Evolutionary conservation across 2,329 filamentous ascomycete genomes (phyloP).

Genomic region (Ophiocordyceps polyrhachis-furcata): DNA sequence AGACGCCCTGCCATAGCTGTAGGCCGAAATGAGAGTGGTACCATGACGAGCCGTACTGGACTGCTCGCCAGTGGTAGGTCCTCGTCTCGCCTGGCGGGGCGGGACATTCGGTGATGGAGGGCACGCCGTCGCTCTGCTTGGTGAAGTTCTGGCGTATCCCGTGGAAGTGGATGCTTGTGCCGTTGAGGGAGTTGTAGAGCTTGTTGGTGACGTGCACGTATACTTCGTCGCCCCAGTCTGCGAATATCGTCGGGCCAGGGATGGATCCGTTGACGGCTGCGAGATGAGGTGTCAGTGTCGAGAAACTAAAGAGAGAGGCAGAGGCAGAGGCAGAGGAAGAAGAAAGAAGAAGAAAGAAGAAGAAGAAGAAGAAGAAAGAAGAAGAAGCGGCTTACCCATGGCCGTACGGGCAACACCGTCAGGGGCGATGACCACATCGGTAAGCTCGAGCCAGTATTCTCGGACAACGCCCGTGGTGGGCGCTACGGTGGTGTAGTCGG

Average conservation of each 20-base stretch:
- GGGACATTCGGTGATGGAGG: conserved; percentile 28
- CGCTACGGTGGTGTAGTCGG: conserved; percentile 15
- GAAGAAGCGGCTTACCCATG: background rate
- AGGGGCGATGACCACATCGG: conserved; percentile 19
- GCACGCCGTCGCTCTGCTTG: conserved; percentile 38
- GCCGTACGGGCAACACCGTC: conserved; percentile 23
- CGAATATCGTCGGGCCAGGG: conserved; percentile 39
- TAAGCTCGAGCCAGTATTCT: conserved; percentile 27
- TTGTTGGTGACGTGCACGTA: conserved; percentile 35
- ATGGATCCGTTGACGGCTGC: conserved; percentile 36
- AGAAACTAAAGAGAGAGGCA: no score
- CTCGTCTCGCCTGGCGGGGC: conserved; percentile 29
- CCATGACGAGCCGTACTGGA: conserved; percentile 35
- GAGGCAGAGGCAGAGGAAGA: no score
- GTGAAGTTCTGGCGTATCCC: conserved; percentile 38
- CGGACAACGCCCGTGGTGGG: conserved; percentile 29
- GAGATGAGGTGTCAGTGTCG: no score
- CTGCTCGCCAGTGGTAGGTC: conserved; percentile 39
- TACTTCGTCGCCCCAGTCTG: conserved; percentile 30
- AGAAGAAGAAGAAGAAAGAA: background rate
- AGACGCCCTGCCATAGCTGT: conserved; percentile 32
- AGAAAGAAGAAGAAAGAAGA: background rate
- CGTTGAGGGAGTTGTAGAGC: conserved; percentile 23
- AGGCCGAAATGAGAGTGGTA: conserved; percentile 41
- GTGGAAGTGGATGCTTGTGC: conserved; percentile 45